phyloP scores from a whole-genome alignment of 176 grass and related monocot genomes.

The Eragrostis curvula region DNA sequence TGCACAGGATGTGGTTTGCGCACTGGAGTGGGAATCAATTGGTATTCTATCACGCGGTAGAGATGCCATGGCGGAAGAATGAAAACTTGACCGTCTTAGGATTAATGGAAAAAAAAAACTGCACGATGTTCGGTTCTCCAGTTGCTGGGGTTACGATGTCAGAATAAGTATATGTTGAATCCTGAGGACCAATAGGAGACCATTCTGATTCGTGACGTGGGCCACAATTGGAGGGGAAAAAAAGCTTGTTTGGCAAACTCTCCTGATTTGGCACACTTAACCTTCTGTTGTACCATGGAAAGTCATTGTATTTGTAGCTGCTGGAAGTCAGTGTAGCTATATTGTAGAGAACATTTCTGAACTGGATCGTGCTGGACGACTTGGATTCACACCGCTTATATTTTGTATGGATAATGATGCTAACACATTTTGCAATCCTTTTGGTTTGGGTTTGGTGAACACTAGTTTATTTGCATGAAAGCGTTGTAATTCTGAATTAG shows the following conservation, averaged over 20 bases:
- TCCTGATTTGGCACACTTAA: not conserved
- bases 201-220: not conserved
- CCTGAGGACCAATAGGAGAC: not conserved
- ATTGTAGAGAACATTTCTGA: not conserved
- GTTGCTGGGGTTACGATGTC: not conserved
- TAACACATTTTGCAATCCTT: not conserved
- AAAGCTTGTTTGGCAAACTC: not conserved
- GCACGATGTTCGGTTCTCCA: no score
- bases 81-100: not conserved
- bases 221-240: not conserved
- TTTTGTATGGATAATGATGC: not conserved
- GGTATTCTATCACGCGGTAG: conserved; percentile 76
- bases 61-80: conserved; percentile 52
- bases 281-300: not conserved
- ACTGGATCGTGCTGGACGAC: not conserved
- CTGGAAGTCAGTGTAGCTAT: not conserved
- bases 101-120: not conserved
- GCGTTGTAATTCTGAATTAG: not conserved
- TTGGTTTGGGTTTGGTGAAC: not conserved
- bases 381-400: not conserved
- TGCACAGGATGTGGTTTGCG: conserved; percentile 81
- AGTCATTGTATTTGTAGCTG: not conserved
- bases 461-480: not conserved
- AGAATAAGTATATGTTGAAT: not conserved
- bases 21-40: conserved; percentile 90